Evolutionary conservation across 331 rosid species (phyloP), one percentile per base, ranked within the genome.

Genomic region (Quercus tomentella): DNA sequence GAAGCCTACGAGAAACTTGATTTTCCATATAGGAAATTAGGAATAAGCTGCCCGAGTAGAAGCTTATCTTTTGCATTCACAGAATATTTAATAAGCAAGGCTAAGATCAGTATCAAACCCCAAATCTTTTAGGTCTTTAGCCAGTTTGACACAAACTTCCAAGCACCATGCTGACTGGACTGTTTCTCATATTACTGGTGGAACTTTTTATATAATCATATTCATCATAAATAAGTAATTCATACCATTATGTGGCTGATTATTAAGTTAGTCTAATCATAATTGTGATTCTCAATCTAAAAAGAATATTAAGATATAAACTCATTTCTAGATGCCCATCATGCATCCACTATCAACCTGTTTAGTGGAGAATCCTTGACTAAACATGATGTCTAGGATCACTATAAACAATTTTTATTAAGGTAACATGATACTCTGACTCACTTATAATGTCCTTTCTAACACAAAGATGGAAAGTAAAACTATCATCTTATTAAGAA

Each of bases 261-360:
- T 57, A 22, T 73, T 73, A 18, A 17, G 31, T 80, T 55, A 35
- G 51, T 78, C 20, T 74, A 30, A 15, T 15, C 49, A 56, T n/a
- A 79, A 15, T 20, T 18, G 5, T 66, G 22, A 28, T 49, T 45
- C 4, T 62, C 14, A 26, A 9, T 43, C 60, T 9, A 67, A 67
- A 67, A 67, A 67, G 51, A 67, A 20, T 20, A 35, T 35, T 20
- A 35, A 2, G 41, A 49, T 45, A n/a, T 49, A 72, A 51, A 20
- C 65, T 71, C 1, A 72, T 72, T 33, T 23, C 55, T 15, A 31
- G 56, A 21, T 79, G 72, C 74, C 70, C 72, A 49, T 73, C 56
- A 22, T 16, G 74, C 73, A 21, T 79, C 78, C 82, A 72, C 77
- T 45, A 79, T 4, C 33, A 3, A 79, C 33, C 37, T 67, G 26